phyloP scores from a whole-genome alignment of 352 stramenopile genomes.

The Phytophthora aleatoria region DNA sequence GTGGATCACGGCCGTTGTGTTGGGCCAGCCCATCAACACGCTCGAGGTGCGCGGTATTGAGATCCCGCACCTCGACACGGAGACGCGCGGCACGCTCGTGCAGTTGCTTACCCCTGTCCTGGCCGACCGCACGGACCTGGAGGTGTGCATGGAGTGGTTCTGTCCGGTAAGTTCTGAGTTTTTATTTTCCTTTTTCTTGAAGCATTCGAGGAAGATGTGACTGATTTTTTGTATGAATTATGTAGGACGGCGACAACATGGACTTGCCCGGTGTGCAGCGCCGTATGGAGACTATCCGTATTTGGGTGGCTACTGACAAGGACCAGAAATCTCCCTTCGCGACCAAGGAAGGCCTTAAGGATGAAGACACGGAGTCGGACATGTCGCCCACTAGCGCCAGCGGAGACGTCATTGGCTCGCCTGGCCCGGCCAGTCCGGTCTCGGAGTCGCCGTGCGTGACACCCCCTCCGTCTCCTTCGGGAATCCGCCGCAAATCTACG shows the following conservation, averaged over 20 bases:
- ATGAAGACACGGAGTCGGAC: constrained; percentile 73
- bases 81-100: constrained; percentile 76
- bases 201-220: constrained; percentile 11
- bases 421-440: constrained; percentile 59
- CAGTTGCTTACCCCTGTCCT: constrained; percentile 82
- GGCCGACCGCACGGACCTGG: constrained; percentile 79
- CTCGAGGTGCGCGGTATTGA: constrained; percentile 84
- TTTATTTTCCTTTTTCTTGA: constrained; percentile 12
- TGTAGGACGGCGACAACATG: constrained; percentile 69
- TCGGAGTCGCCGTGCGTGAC: constrained; percentile 41
- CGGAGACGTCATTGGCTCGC: constrained; percentile 50
- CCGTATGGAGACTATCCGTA: constrained; percentile 80
- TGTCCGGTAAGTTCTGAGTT: constrained; percentile 56
- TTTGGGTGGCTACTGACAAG: constrained; percentile 88
- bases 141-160: constrained; percentile 91
- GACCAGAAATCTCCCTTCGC: constrained; percentile 85
- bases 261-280: constrained; percentile 57
- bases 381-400: constrained; percentile 53
- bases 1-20: constrained; percentile 85
- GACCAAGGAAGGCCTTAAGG: constrained; percentile 50
- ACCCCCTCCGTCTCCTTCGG: constrained; percentile 53
- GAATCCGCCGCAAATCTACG: constrained; percentile 44
- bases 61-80: constrained; percentile 76
- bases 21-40: constrained; percentile 65
- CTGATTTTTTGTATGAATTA: constrained; percentile 14